phyloP scores from a whole-genome alignment of 805 yeast species.

The Kodamaea jinghongensis region DNA sequence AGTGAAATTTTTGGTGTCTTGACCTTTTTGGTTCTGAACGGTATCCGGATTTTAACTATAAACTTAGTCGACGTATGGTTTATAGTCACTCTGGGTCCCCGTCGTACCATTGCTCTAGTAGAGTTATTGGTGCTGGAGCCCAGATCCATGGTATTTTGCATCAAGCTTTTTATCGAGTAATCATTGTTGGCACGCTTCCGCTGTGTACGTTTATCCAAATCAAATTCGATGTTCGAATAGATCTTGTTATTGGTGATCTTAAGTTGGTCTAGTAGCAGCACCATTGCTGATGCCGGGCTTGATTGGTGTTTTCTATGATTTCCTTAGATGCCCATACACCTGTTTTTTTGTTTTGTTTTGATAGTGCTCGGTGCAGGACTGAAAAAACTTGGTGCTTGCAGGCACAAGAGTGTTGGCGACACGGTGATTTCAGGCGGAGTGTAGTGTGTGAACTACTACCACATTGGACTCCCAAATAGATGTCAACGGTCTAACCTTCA shows the following conservation, averaged over 20 bases:
- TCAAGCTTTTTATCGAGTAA: conserved; percentile 19
- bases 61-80: conserved; percentile 1
- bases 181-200: conserved; percentile 15
- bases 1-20: conserved; percentile 3
- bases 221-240: conserved; percentile 21
- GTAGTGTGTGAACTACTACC: no score
- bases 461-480: no score
- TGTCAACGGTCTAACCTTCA: no score
- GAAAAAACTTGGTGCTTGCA: conserved; percentile 5
- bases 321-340: conserved; percentile 1
- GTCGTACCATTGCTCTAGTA: conserved; percentile 1
- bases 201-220: conserved; percentile 21
- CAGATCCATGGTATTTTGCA: conserved; percentile 16
- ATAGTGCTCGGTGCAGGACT: conserved; percentile 4
- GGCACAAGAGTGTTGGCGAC: conserved; percentile 1
- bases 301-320: conserved; percentile 1
- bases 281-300: conserved; percentile 7
- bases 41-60: neutral
- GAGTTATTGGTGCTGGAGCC: neutral
- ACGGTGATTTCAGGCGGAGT: no score
- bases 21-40: conserved; percentile 1
- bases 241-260: conserved; percentile 30
- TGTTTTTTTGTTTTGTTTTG: conserved; percentile 5
- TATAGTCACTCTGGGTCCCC: conserved; percentile 4
- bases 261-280: conserved; percentile 22